Evolutionary conservation across 805 yeast species (phyloP), one percentile per base, ranked within the genome.

Genomic region (Kregervanrija pseudodelftensis): DNA sequence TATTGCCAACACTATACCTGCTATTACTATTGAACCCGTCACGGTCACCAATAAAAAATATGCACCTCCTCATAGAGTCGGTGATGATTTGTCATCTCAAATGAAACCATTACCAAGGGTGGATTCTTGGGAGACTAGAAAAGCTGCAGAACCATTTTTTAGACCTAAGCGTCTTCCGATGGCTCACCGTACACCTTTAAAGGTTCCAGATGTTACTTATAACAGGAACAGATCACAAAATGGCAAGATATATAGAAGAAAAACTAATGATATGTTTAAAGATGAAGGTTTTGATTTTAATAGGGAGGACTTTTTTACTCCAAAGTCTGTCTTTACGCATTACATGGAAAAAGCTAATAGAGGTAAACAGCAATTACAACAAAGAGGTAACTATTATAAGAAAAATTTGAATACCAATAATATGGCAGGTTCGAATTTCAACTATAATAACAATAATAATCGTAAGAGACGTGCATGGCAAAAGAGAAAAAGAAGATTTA

Each of bases 241-340:
- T 22, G 60, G 56, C 13, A 47, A 54, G 37, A 35, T 49, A n/a
- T 47, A 46, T 41, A 30, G 40, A 7, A 22, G 28, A 7, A 50
- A 46, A 40, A 40, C 41, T 28, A 39, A 54, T 36, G 57, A 61
- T 39, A 45, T 33, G 12, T 41, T 40, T 11, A 32, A 48, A 4
- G 58, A 53, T 36, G 57, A 51, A 11, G 37, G 50, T 5, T 52
- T 57, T 54, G 54, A 50, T 13, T 81, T 75, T 54, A 77, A 77
- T 52, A 71, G 91, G 42, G 82, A 80, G 53, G 91, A 85, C 57
- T 81, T 74, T 53, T 85, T 83, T 59, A 85, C 93, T 3, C 93
- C 93, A 3, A 84, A 83, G 44, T 78, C 89, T 22, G 82, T 80
- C 5, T 76, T 79, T 55, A 77, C 76, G 46, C 82, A 80, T 51